Conservation (phyloP, 768 basidiomycete species). For the Suillus americanus region DNA sequence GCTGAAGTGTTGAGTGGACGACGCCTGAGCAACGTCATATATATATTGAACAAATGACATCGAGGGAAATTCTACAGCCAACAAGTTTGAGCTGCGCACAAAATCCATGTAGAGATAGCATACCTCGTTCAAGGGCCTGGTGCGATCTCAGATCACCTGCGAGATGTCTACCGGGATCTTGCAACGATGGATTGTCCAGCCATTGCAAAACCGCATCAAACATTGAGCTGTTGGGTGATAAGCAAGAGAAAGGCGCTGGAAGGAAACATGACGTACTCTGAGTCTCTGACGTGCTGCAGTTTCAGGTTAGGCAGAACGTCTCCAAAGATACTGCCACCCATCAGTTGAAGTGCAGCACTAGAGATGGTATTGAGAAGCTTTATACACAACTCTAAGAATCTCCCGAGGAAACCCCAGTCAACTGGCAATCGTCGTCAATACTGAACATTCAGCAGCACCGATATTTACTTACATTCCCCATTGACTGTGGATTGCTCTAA, state of each 20-base stretch:
- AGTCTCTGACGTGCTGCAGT: slow-evolving; percentile 32
- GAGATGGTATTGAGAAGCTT: slow-evolving; percentile 41
- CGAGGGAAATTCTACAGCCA: slow-evolving; percentile 32
- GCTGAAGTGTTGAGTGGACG: slow-evolving; percentile 22
- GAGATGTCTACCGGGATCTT: slow-evolving; percentile 14
- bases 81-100: slow-evolving; percentile 2
- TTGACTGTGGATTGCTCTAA: slow-evolving; percentile 26
- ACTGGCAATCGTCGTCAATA: slow-evolving; percentile 36
- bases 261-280: slow-evolving; percentile 35
- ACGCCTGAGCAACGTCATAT: slow-evolving; percentile 39
- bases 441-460: not conserved
- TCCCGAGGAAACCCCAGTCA: slow-evolving; percentile 54
- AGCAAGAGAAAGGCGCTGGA: slow-evolving; percentile 1
- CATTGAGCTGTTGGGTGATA: slow-evolving; percentile 17
- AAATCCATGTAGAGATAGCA: not conserved
- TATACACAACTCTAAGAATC: slow-evolving; percentile 42
- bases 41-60: slow-evolving; percentile 50
- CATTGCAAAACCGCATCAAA: slow-evolving; percentile 26
- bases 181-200: slow-evolving; percentile 24
- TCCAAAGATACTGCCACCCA: slow-evolving; percentile 23
- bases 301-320: slow-evolving; percentile 38
- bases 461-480: slow-evolving; percentile 45
- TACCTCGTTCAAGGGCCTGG: slow-evolving; percentile 28
- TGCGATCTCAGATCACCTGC: slow-evolving; percentile 26
- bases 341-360: slow-evolving; percentile 27